Evolutionary conservation across 345 rosid species (phyloP).

Genomic region (Clarkia xantiana): DNA sequence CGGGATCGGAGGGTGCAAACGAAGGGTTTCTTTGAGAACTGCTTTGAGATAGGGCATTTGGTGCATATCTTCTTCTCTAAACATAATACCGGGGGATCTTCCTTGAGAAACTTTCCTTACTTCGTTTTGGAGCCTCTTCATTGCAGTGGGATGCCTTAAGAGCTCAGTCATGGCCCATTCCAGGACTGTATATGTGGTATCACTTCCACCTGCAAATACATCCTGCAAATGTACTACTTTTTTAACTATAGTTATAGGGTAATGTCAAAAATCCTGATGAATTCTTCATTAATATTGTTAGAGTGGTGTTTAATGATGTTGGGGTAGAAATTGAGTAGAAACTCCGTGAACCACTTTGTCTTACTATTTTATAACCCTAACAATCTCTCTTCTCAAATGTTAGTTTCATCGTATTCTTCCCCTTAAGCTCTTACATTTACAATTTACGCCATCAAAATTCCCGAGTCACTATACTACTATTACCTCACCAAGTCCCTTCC

Average conservation of each 20-base stretch:
- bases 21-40: constrained; percentile 24
- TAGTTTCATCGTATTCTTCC: no score
- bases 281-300: not conserved
- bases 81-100: not conserved
- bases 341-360: no score
- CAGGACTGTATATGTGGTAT: constrained; percentile 18
- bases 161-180: constrained; percentile 36
- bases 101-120: constrained; percentile 3
- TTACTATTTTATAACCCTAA: not conserved
- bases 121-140: constrained; percentile 16
- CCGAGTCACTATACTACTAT: no score
- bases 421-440: no score
- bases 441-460: no score
- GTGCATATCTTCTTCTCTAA: constrained; percentile 8
- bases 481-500: no score
- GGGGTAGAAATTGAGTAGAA: no score
- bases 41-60: constrained; percentile 21
- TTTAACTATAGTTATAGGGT: no score
- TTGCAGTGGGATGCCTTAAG: no score
- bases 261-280: not conserved
- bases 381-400: no score
- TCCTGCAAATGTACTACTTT: constrained; percentile 14
- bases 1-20: constrained; percentile 27
- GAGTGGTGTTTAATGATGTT: no score
- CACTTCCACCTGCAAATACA: constrained; percentile 24